Evolutionary conservation across 129 eudicot species (phyloP), one percentile per base, ranked within the genome.

Genomic region (Chrysanthemum lavandulifolium): DNA sequence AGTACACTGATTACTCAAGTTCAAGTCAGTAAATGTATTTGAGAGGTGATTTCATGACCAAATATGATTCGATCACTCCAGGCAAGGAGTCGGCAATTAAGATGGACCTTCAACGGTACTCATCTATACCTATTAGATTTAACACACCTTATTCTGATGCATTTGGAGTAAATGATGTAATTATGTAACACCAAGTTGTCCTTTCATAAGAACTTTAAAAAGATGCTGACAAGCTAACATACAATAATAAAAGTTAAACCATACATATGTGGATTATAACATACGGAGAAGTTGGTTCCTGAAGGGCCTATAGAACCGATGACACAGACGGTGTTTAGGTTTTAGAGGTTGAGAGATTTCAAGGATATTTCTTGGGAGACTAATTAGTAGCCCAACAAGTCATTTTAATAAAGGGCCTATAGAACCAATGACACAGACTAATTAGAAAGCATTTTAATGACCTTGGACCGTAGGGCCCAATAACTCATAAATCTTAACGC

Each of bases 111-210:
- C 7, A 40, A 8, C 47, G 47, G 47, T 40, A 40, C 47, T 40
- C 7, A 40, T 40, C 47, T 40, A 40, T 40, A 40, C 47, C 47
- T 40, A 40, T 40, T 40, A 40, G 0, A 40, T 1, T 7, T 7
- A 40, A 40, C 0, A 7, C 47, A 40, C 47, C 47, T 40, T 40
- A 40, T 57, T 57, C 11, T 57, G 29, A 57, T 57, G 27, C 14
- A 25, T 27, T 6, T 6, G 43, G 23, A 36, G 18, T 71, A 16
- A 49, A 48, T 61, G 61, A 73, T 49, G 69, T 16, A 59, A 47
- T 45, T 47, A 73, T 27, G 68, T 73, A 50, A 49, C 61, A 73
- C 11, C 11, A 73, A 45, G 61, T 73, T 61, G 50, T 48, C 21
- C 36, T 21, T 71, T 72, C 13, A 45, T 40, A 58, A 45, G 25